Evolutionary conservation across 2,329 filamentous ascomycete genomes (phyloP), one percentile per base, ranked within the genome.

Genomic region (Colletotrichum siamense): DNA sequence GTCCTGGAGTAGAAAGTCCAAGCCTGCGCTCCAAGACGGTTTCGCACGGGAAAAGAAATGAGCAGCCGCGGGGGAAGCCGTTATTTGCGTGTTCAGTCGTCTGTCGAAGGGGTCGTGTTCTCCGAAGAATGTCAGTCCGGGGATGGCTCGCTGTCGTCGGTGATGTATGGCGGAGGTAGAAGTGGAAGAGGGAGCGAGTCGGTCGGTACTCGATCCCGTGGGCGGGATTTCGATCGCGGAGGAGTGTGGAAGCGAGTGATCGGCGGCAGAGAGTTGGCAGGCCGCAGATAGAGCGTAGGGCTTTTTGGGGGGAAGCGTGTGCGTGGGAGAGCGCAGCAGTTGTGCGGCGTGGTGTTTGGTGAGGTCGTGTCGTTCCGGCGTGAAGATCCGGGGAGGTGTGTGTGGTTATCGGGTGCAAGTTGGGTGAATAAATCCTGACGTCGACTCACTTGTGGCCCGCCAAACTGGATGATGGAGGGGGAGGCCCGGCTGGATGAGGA

Each of bases 341-440:
- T 22, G 44, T 64, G 61, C 61, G 72, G 61, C 18, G 39, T 44
- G 1, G 39, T 49, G 44, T 22, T 49, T n/a, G 39, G 16, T 34
- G 44, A 28, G 22, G 73, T n/a, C 18, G 15, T 34, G 66, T 49
- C n/a, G 55, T 16, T 44, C 32, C 39, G 73, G 55, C 70, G 57
- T 62, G 62, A 49, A 67, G 32, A 34, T 69, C 69, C 68, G 70
- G 55, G 64, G 63, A 26, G 36, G 59, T 57, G 44, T 36, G 36
- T 49, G 28, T 63, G n/a, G 64, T 71, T 34, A 36, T 76, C 69
- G 63, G 69, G 59, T 59, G 59, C 64, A 49, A 36, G 73, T 64
- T 76, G 63, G 34, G 57, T 49, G 49, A 73, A 34, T 49, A 30
- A 73, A 73, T 52, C 64, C 74, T 76, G 74, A 73, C 64, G 74